phyloP scores from a whole-genome alignment of 768 basidiomycete genomes.

The Suillus alpinus region DNA sequence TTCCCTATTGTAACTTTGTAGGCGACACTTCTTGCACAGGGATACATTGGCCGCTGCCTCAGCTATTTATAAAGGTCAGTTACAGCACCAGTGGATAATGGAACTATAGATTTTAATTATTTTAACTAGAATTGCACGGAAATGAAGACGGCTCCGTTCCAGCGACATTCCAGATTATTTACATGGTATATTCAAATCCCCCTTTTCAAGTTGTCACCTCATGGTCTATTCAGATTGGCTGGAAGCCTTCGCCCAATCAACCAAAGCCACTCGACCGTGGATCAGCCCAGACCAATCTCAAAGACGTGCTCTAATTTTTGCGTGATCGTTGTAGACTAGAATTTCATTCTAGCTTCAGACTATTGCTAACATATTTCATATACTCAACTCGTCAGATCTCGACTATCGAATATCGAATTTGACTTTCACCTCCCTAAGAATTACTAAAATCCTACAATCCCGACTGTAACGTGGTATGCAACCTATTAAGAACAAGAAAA shows the following conservation, averaged over 20 bases:
- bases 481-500: background rate
- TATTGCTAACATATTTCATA: background rate
- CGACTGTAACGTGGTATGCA: background rate
- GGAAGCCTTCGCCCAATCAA: slow-evolving; percentile 72
- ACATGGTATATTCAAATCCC: slow-evolving; percentile 61
- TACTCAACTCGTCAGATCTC: background rate
- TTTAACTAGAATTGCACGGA: slow-evolving; percentile 71
- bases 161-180: slow-evolving; percentile 96
- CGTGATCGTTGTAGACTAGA: background rate
- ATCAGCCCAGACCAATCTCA: slow-evolving; percentile 56
- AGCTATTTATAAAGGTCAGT: slow-evolving; percentile 85
- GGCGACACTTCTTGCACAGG: slow-evolving; percentile 66
- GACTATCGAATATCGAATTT: background rate
- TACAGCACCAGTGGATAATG: background rate
- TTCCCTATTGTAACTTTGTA: slow-evolving; percentile 23
- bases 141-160: slow-evolving; percentile 81
- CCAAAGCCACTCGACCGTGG: slow-evolving; percentile 66
- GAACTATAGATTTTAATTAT: background rate
- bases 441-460: background rate
- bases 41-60: slow-evolving; percentile 91
- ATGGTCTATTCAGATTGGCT: slow-evolving; percentile 59
- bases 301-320: slow-evolving; percentile 48
- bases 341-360: background rate
- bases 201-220: background rate
- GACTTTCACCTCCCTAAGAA: background rate